A percentile compares a stretch with the other conserved stretches of the same genome.
Evolutionary conservation across 345 rosid species (phyloP).

Genomic region (Populus ilicifolia): DNA sequence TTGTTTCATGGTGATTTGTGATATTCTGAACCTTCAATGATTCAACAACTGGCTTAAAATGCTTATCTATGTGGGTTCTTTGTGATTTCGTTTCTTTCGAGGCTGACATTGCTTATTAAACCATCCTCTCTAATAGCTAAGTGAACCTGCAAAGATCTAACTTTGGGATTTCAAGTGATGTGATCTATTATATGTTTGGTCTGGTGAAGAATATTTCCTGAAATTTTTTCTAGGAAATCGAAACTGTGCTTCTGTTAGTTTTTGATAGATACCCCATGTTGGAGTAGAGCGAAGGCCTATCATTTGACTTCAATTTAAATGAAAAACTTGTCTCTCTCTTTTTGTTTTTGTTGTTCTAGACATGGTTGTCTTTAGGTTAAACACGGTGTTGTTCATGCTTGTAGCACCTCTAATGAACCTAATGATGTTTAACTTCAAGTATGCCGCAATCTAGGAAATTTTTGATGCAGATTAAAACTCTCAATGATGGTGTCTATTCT

Average conservation of each 20-base stretch:
- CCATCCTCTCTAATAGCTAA: not conserved
- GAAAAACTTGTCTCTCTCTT: not conserved
- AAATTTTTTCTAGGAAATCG: not conserved
- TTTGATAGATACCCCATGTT: not conserved
- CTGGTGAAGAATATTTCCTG: not conserved
- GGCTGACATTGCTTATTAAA: not conserved
- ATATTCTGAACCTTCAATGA: not conserved
- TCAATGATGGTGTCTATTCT: slow-evolving; percentile 45
- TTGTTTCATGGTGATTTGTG: not conserved
- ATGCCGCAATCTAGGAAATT: not conserved
- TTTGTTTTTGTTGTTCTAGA: not conserved
- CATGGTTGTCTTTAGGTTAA: not conserved
- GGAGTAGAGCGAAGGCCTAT: not conserved
- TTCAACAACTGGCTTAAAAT: not conserved
- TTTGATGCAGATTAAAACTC: slow-evolving; percentile 44
- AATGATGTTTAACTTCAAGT: not conserved
- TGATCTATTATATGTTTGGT: not conserved
- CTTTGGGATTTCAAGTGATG: not conserved
- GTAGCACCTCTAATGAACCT: not conserved
- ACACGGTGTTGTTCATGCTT: not conserved
- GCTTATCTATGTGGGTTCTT: not conserved
- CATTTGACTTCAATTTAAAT: not conserved
- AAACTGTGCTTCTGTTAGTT: not conserved
- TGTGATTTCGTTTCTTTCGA: not conserved
- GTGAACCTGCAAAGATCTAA: not conserved